These are phyloP conservation scores for Suhomyces terraborum DNA, from an alignment of 1,139 yeast genomes.

Conservation along the genomic window DNA sequence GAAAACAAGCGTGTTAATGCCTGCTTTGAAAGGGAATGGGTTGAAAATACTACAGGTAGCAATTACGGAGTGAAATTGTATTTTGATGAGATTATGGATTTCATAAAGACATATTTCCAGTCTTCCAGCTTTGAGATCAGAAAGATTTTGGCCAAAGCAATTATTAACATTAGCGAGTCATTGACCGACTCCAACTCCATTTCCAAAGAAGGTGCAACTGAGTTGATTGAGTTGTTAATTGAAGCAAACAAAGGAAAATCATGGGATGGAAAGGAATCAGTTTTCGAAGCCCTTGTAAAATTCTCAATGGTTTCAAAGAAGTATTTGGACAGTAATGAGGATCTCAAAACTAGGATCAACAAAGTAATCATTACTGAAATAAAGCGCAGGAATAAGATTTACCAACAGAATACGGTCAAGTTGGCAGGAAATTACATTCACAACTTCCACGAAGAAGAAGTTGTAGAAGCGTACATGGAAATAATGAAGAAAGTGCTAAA, in stretches of 20 bases:
- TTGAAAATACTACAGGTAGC: slow-evolving; percentile 75
- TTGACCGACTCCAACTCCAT: slow-evolving; percentile 37
- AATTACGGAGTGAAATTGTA: slow-evolving; percentile 71
- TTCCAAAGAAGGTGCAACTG: slow-evolving; percentile 27
- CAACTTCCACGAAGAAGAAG: slow-evolving; percentile 41
- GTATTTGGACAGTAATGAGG: slow-evolving; percentile 28
- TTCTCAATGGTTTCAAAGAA: slow-evolving; percentile 50
- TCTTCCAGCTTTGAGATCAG: slow-evolving; percentile 68
- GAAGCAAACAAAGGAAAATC: slow-evolving; percentile 75
- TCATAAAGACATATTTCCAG: slow-evolving; percentile 52
- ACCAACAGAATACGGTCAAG: slow-evolving; percentile 57
- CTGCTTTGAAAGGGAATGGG: slow-evolving; percentile 71
- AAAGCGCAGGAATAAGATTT: slow-evolving; percentile 64
- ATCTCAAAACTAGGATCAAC: slow-evolving; percentile 36
- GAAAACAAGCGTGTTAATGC: slow-evolving; percentile 45
- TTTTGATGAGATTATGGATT: slow-evolving; percentile 63
- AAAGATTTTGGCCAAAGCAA: slow-evolving; percentile 69
- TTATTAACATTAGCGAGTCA: slow-evolving; percentile 60
- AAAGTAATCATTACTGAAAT: slow-evolving; percentile 60
- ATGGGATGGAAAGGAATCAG: slow-evolving; percentile 84
- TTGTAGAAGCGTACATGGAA: slow-evolving; percentile 40
- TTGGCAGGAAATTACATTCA: slow-evolving; percentile 52
- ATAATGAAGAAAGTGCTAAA: slow-evolving; percentile 36
- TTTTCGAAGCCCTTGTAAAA: slow-evolving; percentile 69
- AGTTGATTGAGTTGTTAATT: slow-evolving; percentile 57